phyloP scores from a whole-genome alignment of 495 filamentous ascomycete species.

The Penicillium cosmopolitanum region DNA sequence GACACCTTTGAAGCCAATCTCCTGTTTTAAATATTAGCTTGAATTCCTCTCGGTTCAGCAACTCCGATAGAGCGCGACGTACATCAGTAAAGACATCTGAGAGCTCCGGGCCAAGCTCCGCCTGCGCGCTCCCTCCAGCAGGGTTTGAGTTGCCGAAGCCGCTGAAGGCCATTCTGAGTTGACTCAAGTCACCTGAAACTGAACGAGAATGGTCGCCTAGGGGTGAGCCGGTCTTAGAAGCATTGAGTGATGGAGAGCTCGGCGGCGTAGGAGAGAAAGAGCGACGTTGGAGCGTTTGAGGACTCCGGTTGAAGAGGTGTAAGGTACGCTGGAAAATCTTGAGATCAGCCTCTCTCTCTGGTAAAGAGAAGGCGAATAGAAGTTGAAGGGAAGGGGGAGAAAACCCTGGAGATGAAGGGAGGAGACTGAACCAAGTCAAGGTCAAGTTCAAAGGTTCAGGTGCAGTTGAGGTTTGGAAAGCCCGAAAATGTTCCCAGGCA shows the following conservation, averaged over 20 bases:
- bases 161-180: conserved; percentile 70
- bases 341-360: conserved; percentile 27
- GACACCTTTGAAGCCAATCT: conserved; percentile 80
- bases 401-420: conserved; percentile 14
- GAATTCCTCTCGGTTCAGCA: background rate
- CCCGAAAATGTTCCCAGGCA: conserved; percentile 31
- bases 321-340: conserved; percentile 48
- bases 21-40: conserved; percentile 48
- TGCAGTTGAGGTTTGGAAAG: conserved; percentile 11
- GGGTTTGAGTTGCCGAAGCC: conserved; percentile 47
- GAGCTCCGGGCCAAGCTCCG: conserved; percentile 49
- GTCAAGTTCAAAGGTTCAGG: background rate
- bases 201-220: conserved; percentile 45
- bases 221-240: conserved; percentile 32
- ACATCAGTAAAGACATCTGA: conserved; percentile 55
- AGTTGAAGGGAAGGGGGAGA: conserved; percentile 8
- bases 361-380: conserved; percentile 22
- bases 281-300: conserved; percentile 44
- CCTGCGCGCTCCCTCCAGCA: conserved; percentile 33
- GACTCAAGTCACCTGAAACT: conserved; percentile 43
- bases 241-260: conserved; percentile 43
- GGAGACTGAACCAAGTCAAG: conserved; percentile 2
- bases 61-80: conserved; percentile 20
- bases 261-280: conserved; percentile 41
- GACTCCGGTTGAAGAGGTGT: conserved; percentile 46